Percentiles rank a stretch among this genome's conserved stretches.
Evolutionary conservation across 768 basidiomycete species (phyloP).

Genomic region (Mycena galericulata): DNA sequence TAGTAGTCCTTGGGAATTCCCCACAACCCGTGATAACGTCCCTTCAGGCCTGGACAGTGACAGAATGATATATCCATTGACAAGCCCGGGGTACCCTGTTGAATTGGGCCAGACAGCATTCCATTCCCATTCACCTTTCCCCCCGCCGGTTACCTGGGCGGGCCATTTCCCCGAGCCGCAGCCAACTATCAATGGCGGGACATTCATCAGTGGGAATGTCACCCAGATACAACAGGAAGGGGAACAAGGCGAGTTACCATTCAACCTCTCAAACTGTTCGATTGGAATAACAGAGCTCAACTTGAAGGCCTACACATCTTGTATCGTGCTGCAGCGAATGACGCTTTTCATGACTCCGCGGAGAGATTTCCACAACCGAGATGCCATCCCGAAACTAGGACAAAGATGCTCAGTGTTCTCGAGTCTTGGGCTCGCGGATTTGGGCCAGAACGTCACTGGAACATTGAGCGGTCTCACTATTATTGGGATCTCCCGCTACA

Average conservation of each 20-base stretch:
- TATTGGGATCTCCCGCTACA: constrained; percentile 3
- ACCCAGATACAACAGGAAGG: constrained; percentile 3
- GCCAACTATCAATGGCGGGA: constrained; percentile 6
- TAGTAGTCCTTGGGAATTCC: background rate
- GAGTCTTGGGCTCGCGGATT: constrained; percentile 1
- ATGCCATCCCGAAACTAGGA: too few relatives aligned
- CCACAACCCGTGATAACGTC: constrained; percentile 3
- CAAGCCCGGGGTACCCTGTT: background rate
- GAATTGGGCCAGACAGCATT: constrained; percentile 1
- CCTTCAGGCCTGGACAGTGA: constrained; percentile 4
- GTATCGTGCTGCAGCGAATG: constrained; percentile 10
- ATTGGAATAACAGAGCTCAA: constrained; percentile 6
- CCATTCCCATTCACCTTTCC: background rate
- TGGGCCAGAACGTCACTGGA: constrained; percentile 10
- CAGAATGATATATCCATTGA: background rate
- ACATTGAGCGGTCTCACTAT: constrained; percentile 7
- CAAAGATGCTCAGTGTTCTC: constrained; percentile 7
- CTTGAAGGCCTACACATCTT: constrained; percentile 11
- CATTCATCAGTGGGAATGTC: constrained; percentile 10
- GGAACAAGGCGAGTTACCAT: constrained; percentile 2
- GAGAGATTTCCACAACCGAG: too few relatives aligned
- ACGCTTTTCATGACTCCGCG: too few relatives aligned
- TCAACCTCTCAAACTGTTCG: background rate
- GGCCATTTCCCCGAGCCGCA: background rate
- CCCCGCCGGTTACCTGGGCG: constrained; percentile 1